phyloP scores from a whole-genome alignment of 2,329 filamentous ascomycete species.

The Neodidymelliopsis sp. region DNA sequence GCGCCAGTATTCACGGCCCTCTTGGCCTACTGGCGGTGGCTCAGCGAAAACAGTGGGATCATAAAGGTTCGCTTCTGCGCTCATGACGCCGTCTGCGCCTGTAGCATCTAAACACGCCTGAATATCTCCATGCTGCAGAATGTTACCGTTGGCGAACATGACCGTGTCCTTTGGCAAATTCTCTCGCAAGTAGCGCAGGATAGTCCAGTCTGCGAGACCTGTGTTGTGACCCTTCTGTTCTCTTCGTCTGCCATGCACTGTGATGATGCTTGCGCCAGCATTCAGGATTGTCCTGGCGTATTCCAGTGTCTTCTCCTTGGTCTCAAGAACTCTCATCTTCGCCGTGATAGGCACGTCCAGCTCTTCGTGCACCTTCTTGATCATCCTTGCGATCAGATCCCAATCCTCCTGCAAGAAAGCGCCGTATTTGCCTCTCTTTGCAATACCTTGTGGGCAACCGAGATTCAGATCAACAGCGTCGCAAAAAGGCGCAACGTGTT shows the following conservation, averaged over 20 bases:
- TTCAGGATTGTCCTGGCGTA: conserved; percentile 88
- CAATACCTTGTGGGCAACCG: conserved; percentile 95
- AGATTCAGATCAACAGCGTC: conserved; percentile 96
- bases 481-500: conserved; percentile 82
- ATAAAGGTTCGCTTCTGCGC: conserved; percentile 91
- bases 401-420: conserved; percentile 95
- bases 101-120: conserved; percentile 80
- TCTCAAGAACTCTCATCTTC: conserved; percentile 91
- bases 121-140: conserved; percentile 81
- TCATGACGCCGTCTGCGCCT: conserved; percentile 93
- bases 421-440: conserved; percentile 87
- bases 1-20: conserved; percentile 83
- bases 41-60: conserved; percentile 86
- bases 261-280: conserved; percentile 91
- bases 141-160: conserved; percentile 95
- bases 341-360: conserved; percentile 88
- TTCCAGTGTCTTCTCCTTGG: conserved; percentile 81
- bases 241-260: conserved; percentile 85
- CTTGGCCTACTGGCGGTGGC: conserved; percentile 68
- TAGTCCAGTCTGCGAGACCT: conserved; percentile 89
- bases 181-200: conserved; percentile 82
- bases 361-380: conserved; percentile 80
- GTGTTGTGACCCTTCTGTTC: conserved; percentile 98
- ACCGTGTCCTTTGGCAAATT: conserved; percentile 86
- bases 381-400: conserved; percentile 79